Evolutionary conservation across 106 monocot genomes (phyloP).

Genomic region (Hemerocallis citrina): DNA sequence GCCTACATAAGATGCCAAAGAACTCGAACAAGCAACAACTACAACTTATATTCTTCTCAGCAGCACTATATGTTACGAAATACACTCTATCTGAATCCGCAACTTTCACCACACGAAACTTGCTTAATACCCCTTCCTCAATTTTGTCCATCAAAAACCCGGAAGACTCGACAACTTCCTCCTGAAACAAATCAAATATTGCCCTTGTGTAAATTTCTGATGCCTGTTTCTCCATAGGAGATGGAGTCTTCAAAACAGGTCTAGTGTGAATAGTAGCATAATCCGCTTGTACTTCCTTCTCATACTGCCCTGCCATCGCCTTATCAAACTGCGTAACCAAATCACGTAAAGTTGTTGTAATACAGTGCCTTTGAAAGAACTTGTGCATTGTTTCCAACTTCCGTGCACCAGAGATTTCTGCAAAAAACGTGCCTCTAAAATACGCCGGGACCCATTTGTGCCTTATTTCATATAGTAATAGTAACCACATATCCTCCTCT

Average conservation of each 20-base stretch:
- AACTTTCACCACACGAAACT: conserved; percentile 47
- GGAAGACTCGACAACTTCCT: conserved; percentile 63
- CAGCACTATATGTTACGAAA: conserved; percentile 39
- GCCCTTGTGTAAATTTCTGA: conserved; percentile 85
- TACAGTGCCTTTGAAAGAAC: conserved; percentile 76
- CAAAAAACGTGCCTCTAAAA: conserved; percentile 60
- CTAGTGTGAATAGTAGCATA: conserved; percentile 32
- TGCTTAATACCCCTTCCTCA: conserved; percentile 45
- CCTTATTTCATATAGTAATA: conserved; percentile 38
- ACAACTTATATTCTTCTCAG: conserved; percentile 50
- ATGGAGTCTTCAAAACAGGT: conserved; percentile 72
- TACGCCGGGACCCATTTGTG: conserved; percentile 83
- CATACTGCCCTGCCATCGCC: conserved; percentile 65
- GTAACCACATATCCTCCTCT: conserved; percentile 53
- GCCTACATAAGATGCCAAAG: conserved; percentile 73
- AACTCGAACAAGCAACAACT: conserved; percentile 81
- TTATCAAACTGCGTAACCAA: conserved; percentile 78
- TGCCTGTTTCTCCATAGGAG: conserved; percentile 83
- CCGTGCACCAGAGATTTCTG: conserved; percentile 31
- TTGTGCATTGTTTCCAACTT: conserved; percentile 74
- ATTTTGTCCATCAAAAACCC: conserved; percentile 54
- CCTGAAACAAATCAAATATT: conserved; percentile 79
- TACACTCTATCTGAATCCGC: conserved; percentile 32
- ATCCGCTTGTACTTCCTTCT: conserved; percentile 77
- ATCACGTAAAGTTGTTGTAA: conserved; percentile 62